Evolutionary conservation across 306 rosid genomes (phyloP), one percentile per base, ranked within the genome.

Genomic region (Vigna angularis): DNA sequence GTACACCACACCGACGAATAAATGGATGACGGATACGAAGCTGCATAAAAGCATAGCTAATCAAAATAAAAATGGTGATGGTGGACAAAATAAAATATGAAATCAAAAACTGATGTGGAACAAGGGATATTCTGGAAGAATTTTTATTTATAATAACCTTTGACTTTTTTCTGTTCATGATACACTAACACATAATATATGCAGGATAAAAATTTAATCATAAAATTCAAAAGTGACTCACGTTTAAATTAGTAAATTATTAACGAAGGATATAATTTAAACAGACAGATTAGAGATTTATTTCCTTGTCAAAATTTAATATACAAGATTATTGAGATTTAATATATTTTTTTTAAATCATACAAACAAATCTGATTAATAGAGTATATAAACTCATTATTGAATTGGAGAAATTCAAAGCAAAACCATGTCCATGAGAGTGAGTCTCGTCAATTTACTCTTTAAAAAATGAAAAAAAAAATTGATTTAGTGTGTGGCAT

Each of bases 21-120:
- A 91, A 83, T 92, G 98, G 77, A 94, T 85, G 16, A 94, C 90
- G 17, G 98, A 94, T 28, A 94, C 98, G 61, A 90, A 94, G 80
- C 98, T 94, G 88, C 89, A 89, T 6, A 58, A 26, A 76, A 67
- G 4, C 20, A 65, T 66, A 65, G 58, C 52, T 56, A 64, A 34
- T 58, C 40, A 40, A 66, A 66, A 20, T 75, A 8, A 56, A 24
- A 9, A 8, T 30, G 34, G 4, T 30, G 34, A 30, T 30, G 34
- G 34, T 30, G 34, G 34, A 30, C 34, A 30, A 30, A 30, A 30
- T 4, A 30, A 30, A 30, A 30, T 4, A 30, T 30, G 34, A 30
- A 30, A 30, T 30, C 5, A 47, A 38, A 9, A 66, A 58, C 57
- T 18, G 24, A 56, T 17, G 5, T 16, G 0, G 26, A 3, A 15